phyloP scores from a whole-genome alignment of 345 rosid species.

The Cardiospermum halicacabum region DNA sequence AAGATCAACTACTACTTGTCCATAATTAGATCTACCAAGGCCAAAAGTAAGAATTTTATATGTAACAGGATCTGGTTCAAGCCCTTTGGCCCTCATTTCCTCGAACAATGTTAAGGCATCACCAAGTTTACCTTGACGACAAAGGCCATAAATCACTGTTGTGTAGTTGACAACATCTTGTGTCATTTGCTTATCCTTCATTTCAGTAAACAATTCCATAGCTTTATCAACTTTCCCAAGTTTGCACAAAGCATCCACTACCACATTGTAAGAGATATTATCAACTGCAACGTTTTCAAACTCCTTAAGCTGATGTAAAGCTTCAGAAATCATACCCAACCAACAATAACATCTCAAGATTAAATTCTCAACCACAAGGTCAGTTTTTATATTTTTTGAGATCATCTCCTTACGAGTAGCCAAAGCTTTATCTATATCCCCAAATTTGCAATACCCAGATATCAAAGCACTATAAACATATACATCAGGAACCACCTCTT shows the following conservation, averaged over 20 bases:
- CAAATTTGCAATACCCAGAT: constrained; percentile 37
- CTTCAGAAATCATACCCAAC: constrained; percentile 38
- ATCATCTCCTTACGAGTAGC: constrained; percentile 38
- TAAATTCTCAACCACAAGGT: constrained; percentile 45
- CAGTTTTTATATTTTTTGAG: constrained; percentile 43
- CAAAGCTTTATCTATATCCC: constrained; percentile 45
- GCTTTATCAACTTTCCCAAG: constrained; percentile 62
- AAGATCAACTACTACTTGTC: constrained; percentile 22
- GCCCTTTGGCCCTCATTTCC: constrained; percentile 47
- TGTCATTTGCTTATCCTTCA: constrained; percentile 42
- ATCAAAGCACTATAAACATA: constrained; percentile 42
- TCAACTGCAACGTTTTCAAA: constrained; percentile 42
- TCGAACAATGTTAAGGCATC: constrained; percentile 44
- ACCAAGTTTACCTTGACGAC: constrained; percentile 37
- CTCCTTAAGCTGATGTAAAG: constrained; percentile 32
- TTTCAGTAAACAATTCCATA: constrained; percentile 39
- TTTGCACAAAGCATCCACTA: constrained; percentile 58
- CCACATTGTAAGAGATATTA: constrained; percentile 47
- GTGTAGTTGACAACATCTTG: constrained; percentile 64
- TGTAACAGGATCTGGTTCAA: constrained; percentile 45
- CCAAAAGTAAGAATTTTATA: constrained; percentile 54
- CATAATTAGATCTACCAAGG: constrained; percentile 46
- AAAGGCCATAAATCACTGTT: constrained; percentile 61
- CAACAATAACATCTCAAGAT: constrained; percentile 57
- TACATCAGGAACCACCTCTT: constrained; percentile 41